Percentiles rank a stretch among this genome's conserved stretches.
Evolutionary conservation across 106 monocot genomes (phyloP).

Genomic region (Gastrodia elata): DNA sequence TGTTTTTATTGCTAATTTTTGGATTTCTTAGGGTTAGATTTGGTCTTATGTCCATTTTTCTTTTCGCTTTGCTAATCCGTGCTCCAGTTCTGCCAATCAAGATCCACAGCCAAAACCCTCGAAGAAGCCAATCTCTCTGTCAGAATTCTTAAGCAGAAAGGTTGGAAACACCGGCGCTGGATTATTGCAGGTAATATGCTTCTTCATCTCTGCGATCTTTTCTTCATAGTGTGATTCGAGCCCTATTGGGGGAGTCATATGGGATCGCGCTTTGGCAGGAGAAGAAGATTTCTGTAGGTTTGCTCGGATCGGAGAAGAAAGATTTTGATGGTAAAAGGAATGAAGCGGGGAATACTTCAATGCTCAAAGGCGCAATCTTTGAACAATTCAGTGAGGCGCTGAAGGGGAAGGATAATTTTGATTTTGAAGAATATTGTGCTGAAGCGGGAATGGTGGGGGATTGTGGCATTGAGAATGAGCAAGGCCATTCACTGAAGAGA

Average conservation of each 20-base stretch:
- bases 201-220: not conserved
- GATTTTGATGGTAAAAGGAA: not conserved
- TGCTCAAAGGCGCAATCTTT: conserved; percentile 31
- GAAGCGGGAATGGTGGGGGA: not conserved
- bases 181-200: conserved; percentile 24
- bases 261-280: conserved; percentile 19
- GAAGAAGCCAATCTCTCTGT: conserved; percentile 44
- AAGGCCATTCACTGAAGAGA: conserved; percentile 25
- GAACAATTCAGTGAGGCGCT: conserved; percentile 24
- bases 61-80: not conserved
- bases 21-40: no score
- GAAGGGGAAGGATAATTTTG: conserved; percentile 4
- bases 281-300: conserved; percentile 38
- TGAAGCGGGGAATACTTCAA: conserved; percentile 6
- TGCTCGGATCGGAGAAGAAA: conserved; percentile 24
- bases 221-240: not conserved
- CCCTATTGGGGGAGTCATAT: not conserved
- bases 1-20: not conserved
- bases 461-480: not conserved
- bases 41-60: no score
- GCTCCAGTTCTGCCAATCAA: conserved; percentile 14
- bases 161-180: conserved; percentile 19
- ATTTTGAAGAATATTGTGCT: not conserved
- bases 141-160: conserved; percentile 45
- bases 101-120: conserved; percentile 9